Base-by-base conservation (phyloP, 1,139 yeast species). In the Taphrina wiesneri region DNA sequence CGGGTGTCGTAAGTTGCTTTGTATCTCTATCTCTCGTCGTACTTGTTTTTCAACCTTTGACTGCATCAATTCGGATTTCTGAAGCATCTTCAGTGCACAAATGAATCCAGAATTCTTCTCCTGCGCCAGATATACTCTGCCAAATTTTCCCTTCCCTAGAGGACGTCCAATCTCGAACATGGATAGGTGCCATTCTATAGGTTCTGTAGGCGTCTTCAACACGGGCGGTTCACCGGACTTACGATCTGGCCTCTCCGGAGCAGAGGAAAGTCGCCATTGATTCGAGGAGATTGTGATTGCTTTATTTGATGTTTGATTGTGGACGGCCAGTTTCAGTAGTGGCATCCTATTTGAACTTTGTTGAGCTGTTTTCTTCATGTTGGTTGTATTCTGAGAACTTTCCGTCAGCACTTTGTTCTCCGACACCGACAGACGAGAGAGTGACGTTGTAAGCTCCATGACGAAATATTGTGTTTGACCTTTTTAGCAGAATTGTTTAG, bases 71-170 rank as follows among this genome's bases (percentile, higher is more conserved):
- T 91, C 97, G 61, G 81, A 80, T 76, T 91, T 92, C 69, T 86
- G 85, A 96, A 93, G 90, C 5, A 88, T 96, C 74, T 93, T 93
- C 71, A 93, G 78, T 0, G 99, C 99, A 75, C 96, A 89, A 1
- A 93, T 81, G 72, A 85, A 89, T 0, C 96, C 96, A 0, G 90
- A 83, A 34, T 77, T 73, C 71, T 83, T 86, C 74, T 92, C 97
- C 68, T 83, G 82, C 15, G 88, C 98, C 73, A 96, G 89, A 76
- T 91, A 92, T 0, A 93, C 99, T 71, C 85, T 86, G 2, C 99
- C 99, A 72, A 92, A 85, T 75, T 91, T 91, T 2, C 99, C 99
- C 74, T 90, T 90, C 0, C 99, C 99, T 45, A 93, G 81, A 67
- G 88, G 86, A 66, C 87, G 83, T 13, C 99, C 99, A 54, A 93